Evolutionary conservation across 805 yeast species (phyloP).

Genomic region (Metschnikowia kunwiensis): DNA sequence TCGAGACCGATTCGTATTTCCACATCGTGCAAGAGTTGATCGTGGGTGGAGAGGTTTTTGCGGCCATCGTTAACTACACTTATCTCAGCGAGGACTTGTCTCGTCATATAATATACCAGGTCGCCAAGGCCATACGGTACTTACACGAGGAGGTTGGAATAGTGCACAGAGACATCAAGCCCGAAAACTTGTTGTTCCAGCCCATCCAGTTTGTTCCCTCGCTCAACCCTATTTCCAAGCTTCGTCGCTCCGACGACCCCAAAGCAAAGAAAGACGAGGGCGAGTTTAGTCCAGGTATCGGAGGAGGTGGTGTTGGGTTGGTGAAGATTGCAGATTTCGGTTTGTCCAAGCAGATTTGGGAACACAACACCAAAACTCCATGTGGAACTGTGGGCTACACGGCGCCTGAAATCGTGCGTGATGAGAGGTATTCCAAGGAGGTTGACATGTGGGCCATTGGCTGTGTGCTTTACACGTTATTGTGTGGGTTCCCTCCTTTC

Average conservation of each 20-base stretch:
- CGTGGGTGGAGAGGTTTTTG: slow-evolving; percentile 78
- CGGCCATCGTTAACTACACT: slow-evolving; percentile 72
- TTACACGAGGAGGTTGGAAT: slow-evolving; percentile 59
- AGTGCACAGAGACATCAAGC: slow-evolving; percentile 80
- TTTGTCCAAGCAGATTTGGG: slow-evolving; percentile 52
- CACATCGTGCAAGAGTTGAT: slow-evolving; percentile 66
- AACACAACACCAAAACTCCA: slow-evolving; percentile 55
- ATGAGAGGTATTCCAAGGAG: slow-evolving; percentile 60
- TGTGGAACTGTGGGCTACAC: slow-evolving; percentile 78
- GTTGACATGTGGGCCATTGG: slow-evolving; percentile 77
- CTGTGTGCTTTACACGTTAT: slow-evolving; percentile 62
- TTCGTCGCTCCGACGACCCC: slow-evolving; percentile 54
- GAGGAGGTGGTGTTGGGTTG: slow-evolving; percentile 62
- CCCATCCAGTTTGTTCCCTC: slow-evolving; percentile 52
- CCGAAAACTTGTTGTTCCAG: slow-evolving; percentile 68
- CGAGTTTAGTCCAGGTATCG: slow-evolving; percentile 45
- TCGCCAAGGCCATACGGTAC: slow-evolving; percentile 66
- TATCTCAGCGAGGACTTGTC: slow-evolving; percentile 72
- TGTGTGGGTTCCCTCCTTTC: slow-evolving; percentile 75
- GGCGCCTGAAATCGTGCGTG: slow-evolving; percentile 59
- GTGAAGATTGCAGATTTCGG: slow-evolving; percentile 73
- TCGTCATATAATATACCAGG: slow-evolving; percentile 69
- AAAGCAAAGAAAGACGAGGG: slow-evolving; percentile 63
- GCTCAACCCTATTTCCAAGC: slow-evolving; percentile 32
- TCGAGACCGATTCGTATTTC: slow-evolving; percentile 52